Evolutionary conservation across 805 yeast genomes (phyloP).

Genomic region (Zygosaccharomyces rouxii): DNA sequence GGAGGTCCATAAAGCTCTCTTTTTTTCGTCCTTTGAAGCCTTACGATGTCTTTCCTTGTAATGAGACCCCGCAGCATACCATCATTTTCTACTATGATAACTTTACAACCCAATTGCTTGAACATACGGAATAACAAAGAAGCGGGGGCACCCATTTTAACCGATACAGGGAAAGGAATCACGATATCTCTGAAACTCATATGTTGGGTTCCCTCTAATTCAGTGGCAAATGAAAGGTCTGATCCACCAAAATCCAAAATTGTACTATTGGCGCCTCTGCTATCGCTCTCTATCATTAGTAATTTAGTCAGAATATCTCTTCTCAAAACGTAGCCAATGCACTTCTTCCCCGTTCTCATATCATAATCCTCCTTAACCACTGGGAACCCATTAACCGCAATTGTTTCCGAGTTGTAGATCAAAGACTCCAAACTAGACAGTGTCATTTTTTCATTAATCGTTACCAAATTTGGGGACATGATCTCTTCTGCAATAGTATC

Average conservation of each 20-base stretch:
- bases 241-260: conserved; percentile 9
- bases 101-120: conserved; percentile 73
- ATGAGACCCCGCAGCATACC: conserved; percentile 70
- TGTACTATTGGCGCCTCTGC: conserved; percentile 17
- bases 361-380: conserved; percentile 40
- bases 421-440: conserved; percentile 27
- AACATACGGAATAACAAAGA: conserved; percentile 65
- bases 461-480: conserved; percentile 47
- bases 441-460: conserved; percentile 24
- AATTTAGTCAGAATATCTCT: conserved; percentile 23
- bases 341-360: conserved; percentile 37
- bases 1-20: conserved; percentile 29
- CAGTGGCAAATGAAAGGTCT: conserved; percentile 1
- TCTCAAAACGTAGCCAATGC: conserved; percentile 37
- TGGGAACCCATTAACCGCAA: conserved; percentile 48
- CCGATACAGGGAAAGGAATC: conserved; percentile 58
- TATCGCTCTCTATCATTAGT: conserved; percentile 15
- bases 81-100: conserved; percentile 58
- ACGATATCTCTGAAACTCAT: conserved; percentile 29
- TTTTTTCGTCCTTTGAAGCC: conserved; percentile 45
- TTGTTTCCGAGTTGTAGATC: conserved; percentile 30
- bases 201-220: conserved; percentile 9
- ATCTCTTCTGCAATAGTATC: conserved; percentile 48
- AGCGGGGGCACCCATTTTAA: conserved; percentile 49
- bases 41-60: conserved; percentile 77